A percentile compares a stretch with the other conserved stretches of the same genome.
phyloP scores from a whole-genome alignment of 768 basidiomycete genomes.

The Boletus edulis region DNA sequence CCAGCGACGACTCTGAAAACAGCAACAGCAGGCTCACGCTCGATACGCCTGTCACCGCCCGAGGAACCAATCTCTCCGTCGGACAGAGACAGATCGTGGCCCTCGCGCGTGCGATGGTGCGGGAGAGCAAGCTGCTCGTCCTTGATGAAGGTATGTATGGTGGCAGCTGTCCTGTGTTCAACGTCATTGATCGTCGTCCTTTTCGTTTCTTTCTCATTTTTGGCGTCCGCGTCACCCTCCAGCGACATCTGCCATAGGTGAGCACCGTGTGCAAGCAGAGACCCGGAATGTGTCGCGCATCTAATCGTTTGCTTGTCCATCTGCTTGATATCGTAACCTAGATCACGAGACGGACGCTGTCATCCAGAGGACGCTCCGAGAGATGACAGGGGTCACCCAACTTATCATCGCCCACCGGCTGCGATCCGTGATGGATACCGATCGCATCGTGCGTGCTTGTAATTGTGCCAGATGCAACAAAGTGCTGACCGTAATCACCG shows the following conservation, averaged over 20 bases:
- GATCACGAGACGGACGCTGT: constrained; percentile 6
- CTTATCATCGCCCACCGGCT: constrained; percentile 11
- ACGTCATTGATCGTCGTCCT: not conserved
- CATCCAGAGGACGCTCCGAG: constrained; percentile 7
- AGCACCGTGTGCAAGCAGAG: too few species aligned
- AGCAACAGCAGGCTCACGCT: constrained; percentile 37
- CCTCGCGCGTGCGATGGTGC: constrained; percentile 39
- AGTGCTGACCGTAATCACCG: too few species aligned
- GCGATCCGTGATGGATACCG: constrained; percentile 8
- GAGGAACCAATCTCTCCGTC: constrained; percentile 36
- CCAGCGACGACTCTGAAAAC: constrained; percentile 3
- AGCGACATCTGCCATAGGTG: constrained; percentile 14
- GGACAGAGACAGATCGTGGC: constrained; percentile 51
- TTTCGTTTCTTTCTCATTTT: too few species aligned
- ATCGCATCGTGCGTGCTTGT: constrained; percentile 3
- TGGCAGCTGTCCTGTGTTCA: too few species aligned
- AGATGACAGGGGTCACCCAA: constrained; percentile 3
- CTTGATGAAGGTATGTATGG: constrained; percentile 37
- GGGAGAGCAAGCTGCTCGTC: constrained; percentile 43
- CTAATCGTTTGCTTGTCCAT: too few species aligned
- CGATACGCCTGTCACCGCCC: constrained; percentile 42
- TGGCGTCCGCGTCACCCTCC: too few species aligned
- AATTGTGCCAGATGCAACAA: too few species aligned
- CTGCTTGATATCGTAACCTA: not conserved
- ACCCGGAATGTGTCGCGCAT: too few species aligned